Base-by-base conservation (phyloP, 202 grass and related monocot species). In the Setaria viridis region DNA sequence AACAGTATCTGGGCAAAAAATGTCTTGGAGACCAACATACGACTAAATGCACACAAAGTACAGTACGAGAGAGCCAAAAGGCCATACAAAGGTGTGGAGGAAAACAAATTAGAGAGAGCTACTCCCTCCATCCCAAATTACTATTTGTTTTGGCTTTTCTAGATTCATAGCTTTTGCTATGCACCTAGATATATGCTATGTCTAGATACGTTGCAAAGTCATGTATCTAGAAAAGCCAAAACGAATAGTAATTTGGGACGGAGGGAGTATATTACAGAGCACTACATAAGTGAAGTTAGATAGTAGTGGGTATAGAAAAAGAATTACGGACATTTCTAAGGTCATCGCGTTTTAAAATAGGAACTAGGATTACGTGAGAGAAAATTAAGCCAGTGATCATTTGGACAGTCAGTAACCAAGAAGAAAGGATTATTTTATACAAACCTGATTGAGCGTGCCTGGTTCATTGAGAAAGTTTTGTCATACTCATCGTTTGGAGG, bases 381-480 rank as follows among this genome's bases (percentile, higher is more conserved):
- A 7, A 68, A 79, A 68, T 48, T 55, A 87, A 75, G 19, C 0
- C n/a, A 33, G 6, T 7, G 7, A 16, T 70, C 34, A 51, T 57
- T 81, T 51, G 53, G 20, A 10, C 2, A 1, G 63, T 78, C 49
- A 68, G 78, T 62, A 16, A 68, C 11, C 60, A 49, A 25, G 35
- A 43, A 57, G 33, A 25, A 35, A n/a, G 10, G 2, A 8, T 57
- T 51, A 43, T 75, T 79, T 54, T 74, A 72, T 45, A 89, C 84
- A 70, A 70, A 99, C 93, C 97, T 99, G 93, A 99, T 96, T 53
- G 97, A 99, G 62, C 89, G 87, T 25, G 97, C 93, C 67, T 99
- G 97, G 58, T 99, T 99, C 97, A 99, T 94, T 37, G 97, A 99
- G 74, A 91, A 99, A 65, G 82, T 79, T 87, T 96, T 99, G 92